These are phyloP conservation scores for Rhizopogon sp. DNA, from an alignment of 768 basidiomycete species.

Conservation along the genomic window DNA sequence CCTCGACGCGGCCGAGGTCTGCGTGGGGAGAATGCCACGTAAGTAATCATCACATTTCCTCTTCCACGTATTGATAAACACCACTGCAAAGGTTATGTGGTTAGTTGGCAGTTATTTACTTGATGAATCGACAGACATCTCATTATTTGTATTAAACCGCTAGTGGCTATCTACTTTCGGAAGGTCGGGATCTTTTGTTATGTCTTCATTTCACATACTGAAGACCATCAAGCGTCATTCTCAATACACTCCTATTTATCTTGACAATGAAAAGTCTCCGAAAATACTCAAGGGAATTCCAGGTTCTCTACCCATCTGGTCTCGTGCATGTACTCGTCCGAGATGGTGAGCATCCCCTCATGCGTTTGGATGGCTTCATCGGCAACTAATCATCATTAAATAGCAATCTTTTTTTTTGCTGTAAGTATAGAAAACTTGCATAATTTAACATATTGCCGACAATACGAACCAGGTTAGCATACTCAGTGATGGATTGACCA, in stretches of 20 bases:
- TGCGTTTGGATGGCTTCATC: not conserved
- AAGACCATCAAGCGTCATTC: not conserved
- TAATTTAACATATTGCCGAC: not conserved
- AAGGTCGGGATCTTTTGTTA: not conserved
- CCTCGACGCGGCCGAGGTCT: not conserved
- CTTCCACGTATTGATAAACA: not conserved
- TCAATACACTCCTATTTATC: slow-evolving; percentile 1
- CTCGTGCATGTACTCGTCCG: slow-evolving; percentile 1
- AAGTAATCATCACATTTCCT: not conserved
- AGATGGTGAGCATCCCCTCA: slow-evolving; percentile 1
- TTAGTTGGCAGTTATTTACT: not conserved
- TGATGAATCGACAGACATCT: not conserved
- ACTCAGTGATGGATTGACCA: slow-evolving; percentile 2
- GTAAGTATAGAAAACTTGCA: not conserved
- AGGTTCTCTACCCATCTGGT: not conserved
- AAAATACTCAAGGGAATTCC: not conserved
- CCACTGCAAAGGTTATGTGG: not conserved
- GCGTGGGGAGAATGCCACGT: slow-evolving; percentile 1
- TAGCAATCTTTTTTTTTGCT: slow-evolving; percentile 4
- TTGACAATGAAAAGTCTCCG: slow-evolving; percentile 7
- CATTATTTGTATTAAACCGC: not conserved
- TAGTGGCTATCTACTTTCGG: slow-evolving; percentile 7
- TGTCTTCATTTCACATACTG: not conserved
- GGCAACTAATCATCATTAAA: not conserved
- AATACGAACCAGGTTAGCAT: not conserved